Percentiles rank a stretch among this genome's conserved stretches.
Conservation (phyloP, 2,329 filamentous ascomycete species). For the Botrytis elliptica region DNA sequence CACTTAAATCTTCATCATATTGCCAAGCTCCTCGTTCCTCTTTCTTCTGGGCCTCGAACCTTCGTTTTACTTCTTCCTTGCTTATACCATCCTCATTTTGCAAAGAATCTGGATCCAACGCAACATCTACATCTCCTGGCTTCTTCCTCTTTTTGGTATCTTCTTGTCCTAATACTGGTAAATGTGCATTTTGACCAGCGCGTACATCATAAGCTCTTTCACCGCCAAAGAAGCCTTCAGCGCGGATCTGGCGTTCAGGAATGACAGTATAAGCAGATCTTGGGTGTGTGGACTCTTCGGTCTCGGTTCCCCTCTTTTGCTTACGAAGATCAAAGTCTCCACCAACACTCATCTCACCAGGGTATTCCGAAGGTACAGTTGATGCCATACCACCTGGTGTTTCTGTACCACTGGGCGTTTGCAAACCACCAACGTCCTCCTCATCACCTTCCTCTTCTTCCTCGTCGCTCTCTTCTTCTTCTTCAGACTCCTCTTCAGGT, state of each 20-base stretch:
- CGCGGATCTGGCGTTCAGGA: conserved; percentile 79
- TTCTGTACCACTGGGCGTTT: conserved; percentile 75
- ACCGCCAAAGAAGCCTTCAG: conserved; percentile 93
- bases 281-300: conserved; percentile 73
- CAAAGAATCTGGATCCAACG: conserved; percentile 81
- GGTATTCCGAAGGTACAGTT: conserved; percentile 76
- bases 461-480: conserved; percentile 65
- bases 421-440: conserved; percentile 62
- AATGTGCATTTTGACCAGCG: conserved; percentile 51
- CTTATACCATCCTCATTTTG: conserved; percentile 72
- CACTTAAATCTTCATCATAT: conserved; percentile 85
- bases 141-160: conserved; percentile 85
- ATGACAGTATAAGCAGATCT: conserved; percentile 86
- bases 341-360: conserved; percentile 70
- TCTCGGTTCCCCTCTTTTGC: conserved; percentile 78
- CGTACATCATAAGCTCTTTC: conserved; percentile 90
- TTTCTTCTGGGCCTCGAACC: conserved; percentile 72
- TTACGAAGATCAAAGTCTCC: conserved; percentile 93
- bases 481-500: conserved; percentile 68
- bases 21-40: conserved; percentile 60
- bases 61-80: conserved; percentile 77
- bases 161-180: conserved; percentile 77
- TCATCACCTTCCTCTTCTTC: conserved; percentile 65
- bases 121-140: conserved; percentile 90
- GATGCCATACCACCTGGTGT: conserved; percentile 80